Base-by-base conservation (phyloP, 2,329 filamentous ascomycete genomes). In the Lachnellula occidentalis region DNA sequence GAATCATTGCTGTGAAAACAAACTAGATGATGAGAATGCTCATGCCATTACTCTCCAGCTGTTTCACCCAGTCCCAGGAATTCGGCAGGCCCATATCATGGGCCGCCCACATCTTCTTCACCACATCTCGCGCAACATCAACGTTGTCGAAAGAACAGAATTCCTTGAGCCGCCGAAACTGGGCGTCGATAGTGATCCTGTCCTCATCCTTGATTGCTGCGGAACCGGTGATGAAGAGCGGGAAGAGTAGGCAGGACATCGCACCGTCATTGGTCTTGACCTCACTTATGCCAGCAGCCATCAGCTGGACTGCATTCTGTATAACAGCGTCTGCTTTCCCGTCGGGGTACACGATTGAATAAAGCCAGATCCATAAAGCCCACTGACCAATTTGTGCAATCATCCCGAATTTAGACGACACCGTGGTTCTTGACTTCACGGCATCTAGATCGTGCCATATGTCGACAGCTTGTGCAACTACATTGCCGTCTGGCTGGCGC, bases 91-190 rank as follows among this genome's bases (percentile, higher is more conserved):
- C 55, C 9, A 11, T 17, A 45, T 64, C 61, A 27, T 58, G 51
- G 37, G 58, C 48, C 15, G 36, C 42, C 62, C 62, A 64, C 22
- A 60, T 62, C 21, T 51, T 51, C 49, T 55, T 21, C 17, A 64
- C 54, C 24, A 61, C 47, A 5, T 27, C 14, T 15, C 52, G 50
- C 8, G 57, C 45, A 24, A 58, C 15, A 34, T 61, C 58, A 22
- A 64, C 56, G 50, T 64, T 63, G 11, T 60, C 61, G 41, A 64
- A 41, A 2, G 49, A 50, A 39, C 61, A 63, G 59, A 59, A 62
- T 27, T 24, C 36, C 24, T 50, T 57, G 15, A 64, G 37, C 22
- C 45, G 54, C 27, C 50, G 45, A 45, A 64, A 64, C 19, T 59
- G 56, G 5, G 14, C 37, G 11, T 14, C 34, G 2, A 61, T 49